Conservation (phyloP, 495 filamentous ascomycete species). For the Penicillium paxilli region DNA sequence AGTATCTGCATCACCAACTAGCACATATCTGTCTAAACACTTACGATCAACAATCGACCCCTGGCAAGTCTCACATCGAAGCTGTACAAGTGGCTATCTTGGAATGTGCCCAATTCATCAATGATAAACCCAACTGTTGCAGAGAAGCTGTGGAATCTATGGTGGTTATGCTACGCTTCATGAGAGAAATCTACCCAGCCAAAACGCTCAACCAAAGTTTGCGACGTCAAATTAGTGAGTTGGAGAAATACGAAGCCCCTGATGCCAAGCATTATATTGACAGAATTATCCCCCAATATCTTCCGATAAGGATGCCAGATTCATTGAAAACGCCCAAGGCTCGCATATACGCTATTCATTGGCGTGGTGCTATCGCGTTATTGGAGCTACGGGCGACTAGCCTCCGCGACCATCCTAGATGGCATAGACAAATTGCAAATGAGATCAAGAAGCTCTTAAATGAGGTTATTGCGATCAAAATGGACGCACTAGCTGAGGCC, state of each 20-base stretch:
- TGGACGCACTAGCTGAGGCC: neutral
- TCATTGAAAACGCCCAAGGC: neutral
- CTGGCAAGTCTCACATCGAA: neutral
- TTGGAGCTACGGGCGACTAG: neutral
- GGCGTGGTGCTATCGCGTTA: neutral
- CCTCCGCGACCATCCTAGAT: neutral
- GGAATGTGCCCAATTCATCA: neutral
- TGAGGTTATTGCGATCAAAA: neutral
- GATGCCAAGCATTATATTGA: neutral
- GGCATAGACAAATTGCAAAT: neutral
- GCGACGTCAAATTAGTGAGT: neutral
- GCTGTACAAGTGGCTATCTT: neutral
- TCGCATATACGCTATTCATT: neutral
- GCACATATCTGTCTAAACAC: neutral
- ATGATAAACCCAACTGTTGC: neutral
- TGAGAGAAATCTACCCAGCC: neutral
- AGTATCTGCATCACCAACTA: neutral
- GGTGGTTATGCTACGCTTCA: neutral
- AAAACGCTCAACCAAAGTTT: neutral
- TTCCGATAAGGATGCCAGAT: neutral
- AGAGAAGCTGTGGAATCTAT: neutral
- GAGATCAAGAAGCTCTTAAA: neutral
- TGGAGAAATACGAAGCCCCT: neutral
- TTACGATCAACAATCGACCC: neutral
- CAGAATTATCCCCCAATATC: neutral